Evolutionary conservation across 2,329 filamentous ascomycete species (phyloP).

Genomic region (Colletotrichum horii): DNA sequence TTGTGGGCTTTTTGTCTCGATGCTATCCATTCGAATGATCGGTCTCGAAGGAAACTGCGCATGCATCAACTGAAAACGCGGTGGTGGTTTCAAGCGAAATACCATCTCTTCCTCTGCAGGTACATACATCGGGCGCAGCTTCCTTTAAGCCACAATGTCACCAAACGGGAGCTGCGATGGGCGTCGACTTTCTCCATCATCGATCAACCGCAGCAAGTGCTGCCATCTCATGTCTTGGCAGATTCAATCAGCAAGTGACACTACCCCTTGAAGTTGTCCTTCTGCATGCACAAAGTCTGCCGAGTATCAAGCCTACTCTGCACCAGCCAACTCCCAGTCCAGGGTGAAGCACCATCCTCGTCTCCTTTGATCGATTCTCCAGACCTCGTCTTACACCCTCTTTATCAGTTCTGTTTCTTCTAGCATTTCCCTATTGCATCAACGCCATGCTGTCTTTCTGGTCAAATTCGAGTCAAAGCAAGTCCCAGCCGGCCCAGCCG

Average conservation of each 20-base stretch:
- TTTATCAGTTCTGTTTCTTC: background rate
- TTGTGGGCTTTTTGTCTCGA: background rate
- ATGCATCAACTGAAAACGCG: too few species aligned
- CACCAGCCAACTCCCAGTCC: background rate
- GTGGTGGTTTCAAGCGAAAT: background rate
- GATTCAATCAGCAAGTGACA: background rate
- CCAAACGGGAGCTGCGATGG: background rate
- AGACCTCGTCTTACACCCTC: background rate
- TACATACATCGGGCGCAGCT: background rate
- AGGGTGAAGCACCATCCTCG: background rate
- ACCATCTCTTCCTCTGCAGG: background rate
- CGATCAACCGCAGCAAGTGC: background rate
- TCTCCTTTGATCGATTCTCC: background rate
- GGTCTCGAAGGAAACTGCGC: too few species aligned
- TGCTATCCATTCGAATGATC: rapidly evolving
- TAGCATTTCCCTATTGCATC: background rate
- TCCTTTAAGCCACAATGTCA: background rate
- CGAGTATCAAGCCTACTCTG: background rate
- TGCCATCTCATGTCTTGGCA: background rate
- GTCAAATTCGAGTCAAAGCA: background rate
- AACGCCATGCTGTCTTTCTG: background rate
- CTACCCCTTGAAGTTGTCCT: background rate
- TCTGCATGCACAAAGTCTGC: background rate
- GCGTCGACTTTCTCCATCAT: background rate
- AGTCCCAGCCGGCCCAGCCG: background rate